Percentiles rank a stretch among this genome's conserved stretches.
Conservation (phyloP, 176 grass and related monocot species). For the Triticum monococcum region DNA sequence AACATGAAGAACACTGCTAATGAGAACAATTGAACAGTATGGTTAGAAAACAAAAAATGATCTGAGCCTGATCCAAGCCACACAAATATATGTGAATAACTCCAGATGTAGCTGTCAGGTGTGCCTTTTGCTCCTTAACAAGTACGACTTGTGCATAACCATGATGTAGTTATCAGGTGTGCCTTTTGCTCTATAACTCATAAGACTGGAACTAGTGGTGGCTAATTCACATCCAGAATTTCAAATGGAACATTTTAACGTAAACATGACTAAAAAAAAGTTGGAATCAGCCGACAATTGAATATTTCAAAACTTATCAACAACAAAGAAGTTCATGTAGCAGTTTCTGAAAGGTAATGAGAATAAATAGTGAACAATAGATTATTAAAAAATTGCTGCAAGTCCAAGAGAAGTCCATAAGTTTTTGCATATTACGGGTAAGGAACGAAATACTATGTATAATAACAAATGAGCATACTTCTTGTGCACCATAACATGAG, state of each 20-base stretch:
- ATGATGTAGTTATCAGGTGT: not conserved
- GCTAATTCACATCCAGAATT: constrained; percentile 18
- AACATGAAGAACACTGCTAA: constrained; percentile 1
- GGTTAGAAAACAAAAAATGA: constrained; percentile 5
- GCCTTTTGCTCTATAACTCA: constrained; percentile 19
- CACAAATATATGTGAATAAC: not conserved
- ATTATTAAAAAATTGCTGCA: not conserved
- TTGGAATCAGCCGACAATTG: constrained; percentile 5
- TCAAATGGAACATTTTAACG: not conserved
- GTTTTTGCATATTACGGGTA: constrained; percentile 1
- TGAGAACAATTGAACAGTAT: constrained; percentile 7
- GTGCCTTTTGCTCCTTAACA: not conserved
- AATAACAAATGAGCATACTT: constrained; percentile 46
- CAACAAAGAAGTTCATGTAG: not conserved
- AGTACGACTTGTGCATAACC: not conserved
- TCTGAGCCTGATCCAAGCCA: not conserved
- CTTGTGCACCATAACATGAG: constrained; percentile 94
- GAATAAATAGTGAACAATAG: not conserved
- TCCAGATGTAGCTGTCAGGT: not conserved
- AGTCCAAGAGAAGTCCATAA: constrained; percentile 6
- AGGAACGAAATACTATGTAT: constrained; percentile 17
- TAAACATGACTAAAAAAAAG: not conserved
- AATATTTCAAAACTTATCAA: not conserved
- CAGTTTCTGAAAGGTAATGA: constrained; percentile 2
- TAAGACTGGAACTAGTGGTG: not conserved